Evolutionary conservation across 202 grass and related monocot genomes (phyloP).

Genomic region (Dendrocalamus latiflorus): DNA sequence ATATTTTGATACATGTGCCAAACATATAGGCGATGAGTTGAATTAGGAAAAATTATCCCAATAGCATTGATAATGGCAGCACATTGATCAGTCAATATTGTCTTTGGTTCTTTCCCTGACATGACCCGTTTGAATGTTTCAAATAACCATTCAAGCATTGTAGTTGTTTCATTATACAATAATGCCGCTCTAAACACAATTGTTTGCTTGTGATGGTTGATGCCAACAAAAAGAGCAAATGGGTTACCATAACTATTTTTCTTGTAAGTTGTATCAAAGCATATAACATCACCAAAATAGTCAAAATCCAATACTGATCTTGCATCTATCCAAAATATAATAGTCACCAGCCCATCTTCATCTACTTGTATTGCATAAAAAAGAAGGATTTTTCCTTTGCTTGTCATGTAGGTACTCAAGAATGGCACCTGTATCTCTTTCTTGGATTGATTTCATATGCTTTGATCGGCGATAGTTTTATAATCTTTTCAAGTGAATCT

Average conservation of each 20-base stretch:
- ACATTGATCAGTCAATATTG: slow-evolving; percentile 35
- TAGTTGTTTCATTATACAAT: slow-evolving; percentile 37
- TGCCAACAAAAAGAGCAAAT: slow-evolving; percentile 38
- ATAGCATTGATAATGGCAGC: slow-evolving; percentile 21
- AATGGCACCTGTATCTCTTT: neutral
- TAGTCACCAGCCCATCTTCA: slow-evolving; percentile 51
- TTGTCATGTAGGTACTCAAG: too few species aligned
- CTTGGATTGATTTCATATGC: too few species aligned
- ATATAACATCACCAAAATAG: slow-evolving; percentile 51
- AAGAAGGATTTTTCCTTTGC: slow-evolving; percentile 30
- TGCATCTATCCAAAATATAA: slow-evolving; percentile 45
- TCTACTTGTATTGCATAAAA: slow-evolving; percentile 48
- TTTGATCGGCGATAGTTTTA: too few species aligned
- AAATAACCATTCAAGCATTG: slow-evolving; percentile 47
- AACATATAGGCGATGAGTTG: slow-evolving; percentile 29
- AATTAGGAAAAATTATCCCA: slow-evolving; percentile 30
- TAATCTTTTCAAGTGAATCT: too few species aligned
- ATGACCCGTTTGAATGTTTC: slow-evolving; percentile 45
- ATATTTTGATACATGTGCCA: slow-evolving; percentile 52
- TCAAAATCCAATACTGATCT: slow-evolving; percentile 38
- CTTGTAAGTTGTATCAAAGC: slow-evolving; percentile 48
- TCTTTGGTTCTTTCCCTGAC: slow-evolving; percentile 41
- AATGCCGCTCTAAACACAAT: slow-evolving; percentile 40
- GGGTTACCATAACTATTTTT: slow-evolving; percentile 40
- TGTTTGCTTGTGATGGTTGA: slow-evolving; percentile 49